Evolutionary conservation across 306 rosid genomes (phyloP), one percentile per base, ranked within the genome.

Genomic region (Aeschynomene evenia): DNA sequence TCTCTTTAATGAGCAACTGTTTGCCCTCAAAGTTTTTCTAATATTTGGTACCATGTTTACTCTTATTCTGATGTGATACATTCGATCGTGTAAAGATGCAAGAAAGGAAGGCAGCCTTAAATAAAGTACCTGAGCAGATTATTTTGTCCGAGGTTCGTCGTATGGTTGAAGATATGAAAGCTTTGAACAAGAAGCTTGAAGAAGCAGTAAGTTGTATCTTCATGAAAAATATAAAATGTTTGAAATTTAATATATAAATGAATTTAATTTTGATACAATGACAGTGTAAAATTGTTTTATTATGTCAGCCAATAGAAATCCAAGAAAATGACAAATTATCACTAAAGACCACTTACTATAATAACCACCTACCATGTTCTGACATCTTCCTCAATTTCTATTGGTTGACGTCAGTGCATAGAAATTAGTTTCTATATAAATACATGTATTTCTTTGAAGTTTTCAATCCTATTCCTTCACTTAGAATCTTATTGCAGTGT

Each of bases 121-220:
- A 85, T 75, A 87, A 81, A 86, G 68, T 88, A 29, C 98, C 97
- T 13, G 96, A 94, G 85, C 86, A 90, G 83, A 76, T 83, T 77
- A 87, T 94, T 75, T 50, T 94, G 65, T 66, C 87, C 9, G 96
- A 88, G 70, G 92, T 94, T 77, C 97, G 96, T 22, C 88, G 89
- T 11, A 94, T 94, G 98, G 96, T 94, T 33, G 95, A 84, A 68
- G 97, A 87, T 80, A 90, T 88, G 98, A 86, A 90, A 82, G 65
- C 64, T 56, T 67, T 90, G 62, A 94, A 94, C 73, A 94, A 75
- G 83, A 83, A 87, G 85, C 77, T 94, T 36, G 98, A 94, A 76
- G 89, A 90, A 64, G 86, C 96, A 0, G 98, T 90, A 79, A 85
- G 90, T 81, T 79, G 21, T 40, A 15, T 37, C 61, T 58, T 50